Evolutionary conservation across 2,329 filamentous ascomycete species (phyloP), one percentile per base, ranked within the genome.

Genomic region (Byssoonygena ceratinophila): DNA sequence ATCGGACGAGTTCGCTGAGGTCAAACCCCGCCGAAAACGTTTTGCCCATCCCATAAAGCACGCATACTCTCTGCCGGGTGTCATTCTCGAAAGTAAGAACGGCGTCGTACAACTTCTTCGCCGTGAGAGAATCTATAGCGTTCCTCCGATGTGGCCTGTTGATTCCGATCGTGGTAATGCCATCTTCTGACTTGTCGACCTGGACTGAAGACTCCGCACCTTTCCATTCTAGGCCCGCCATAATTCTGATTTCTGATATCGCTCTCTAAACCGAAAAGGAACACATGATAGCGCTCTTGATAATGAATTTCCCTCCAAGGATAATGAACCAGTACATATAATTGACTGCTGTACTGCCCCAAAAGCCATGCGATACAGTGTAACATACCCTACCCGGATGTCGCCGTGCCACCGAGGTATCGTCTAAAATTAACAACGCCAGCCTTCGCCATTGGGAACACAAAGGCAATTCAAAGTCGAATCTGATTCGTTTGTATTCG

Each of bases 1-100:
- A 54, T 46, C 57, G 60, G 14, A 70, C 66, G n/a, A 76, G 61
- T 27, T 72, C 67, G 53, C 75, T 69, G 0, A 80, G 67, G 58
- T 80, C 77, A 52, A 71, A 74, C 4, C 77, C 76, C 0, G 76
- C 74, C 60, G 76, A 79, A 57, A 80, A 80, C 1, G 68, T 75
- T 4, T 64, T 66, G 16, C 71, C 68, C 4, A 66, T 63, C 9
- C 77, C 76, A 46, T 71, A 61, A 22, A 80, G 66, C 29, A 81
- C 64, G 62, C 74, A 75, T 6, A 80, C 68, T 58, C 77, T 79
- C 56, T 80, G 76, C 1, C 64, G 59, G 0, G 61, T 8, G 57
- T 80, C 76, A 12, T 64, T 59, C 56, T 80, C 76, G 54, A 79
- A 81, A 5, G 59, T 59, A 1, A 71, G 59, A 58, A 81, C 71